These are phyloP conservation scores for Cenococcum geophilum DNA, from an alignment of 495 filamentous ascomycete genomes.

Conservation along the genomic window DNA sequence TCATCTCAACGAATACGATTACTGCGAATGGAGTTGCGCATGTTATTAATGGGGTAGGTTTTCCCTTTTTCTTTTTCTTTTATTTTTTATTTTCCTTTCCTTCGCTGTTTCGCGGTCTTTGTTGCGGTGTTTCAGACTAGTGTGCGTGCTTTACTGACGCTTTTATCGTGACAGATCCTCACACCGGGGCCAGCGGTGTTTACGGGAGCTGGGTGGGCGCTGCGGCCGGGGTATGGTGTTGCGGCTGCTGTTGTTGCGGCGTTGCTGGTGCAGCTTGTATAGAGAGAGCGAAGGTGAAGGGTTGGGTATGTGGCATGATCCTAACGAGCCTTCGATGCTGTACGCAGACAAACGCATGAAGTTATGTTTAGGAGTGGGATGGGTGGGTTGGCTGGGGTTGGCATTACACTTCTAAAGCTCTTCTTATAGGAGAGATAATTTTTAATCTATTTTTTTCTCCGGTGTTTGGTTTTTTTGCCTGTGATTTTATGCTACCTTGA, in stretches of 20 bases:
- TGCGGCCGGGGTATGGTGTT: neutral
- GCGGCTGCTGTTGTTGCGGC: neutral
- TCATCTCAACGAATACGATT: neutral
- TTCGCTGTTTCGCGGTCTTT: neutral
- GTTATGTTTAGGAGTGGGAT: neutral
- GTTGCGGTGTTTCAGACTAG: neutral
- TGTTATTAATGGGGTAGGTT: neutral
- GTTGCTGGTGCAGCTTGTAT: neutral
- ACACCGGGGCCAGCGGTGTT: neutral
- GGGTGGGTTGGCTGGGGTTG: too few relatives aligned
- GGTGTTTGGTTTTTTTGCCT: neutral
- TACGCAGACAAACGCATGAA: neutral
- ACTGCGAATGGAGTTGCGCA: neutral
- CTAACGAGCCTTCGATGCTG: neutral
- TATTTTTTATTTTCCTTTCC: neutral
- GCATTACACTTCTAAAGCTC: neutral
- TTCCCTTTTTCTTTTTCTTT: too few relatives aligned
- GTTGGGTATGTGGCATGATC: neutral
- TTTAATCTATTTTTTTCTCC: neutral
- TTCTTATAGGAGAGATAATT: neutral
- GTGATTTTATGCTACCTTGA: neutral
- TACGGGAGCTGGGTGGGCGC: neutral
- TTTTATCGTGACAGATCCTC: neutral
- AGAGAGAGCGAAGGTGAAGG: neutral
- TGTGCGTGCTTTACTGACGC: neutral